phyloP scores from a whole-genome alignment of 352 stramenopile genomes.

The Globisporangium solare region DNA sequence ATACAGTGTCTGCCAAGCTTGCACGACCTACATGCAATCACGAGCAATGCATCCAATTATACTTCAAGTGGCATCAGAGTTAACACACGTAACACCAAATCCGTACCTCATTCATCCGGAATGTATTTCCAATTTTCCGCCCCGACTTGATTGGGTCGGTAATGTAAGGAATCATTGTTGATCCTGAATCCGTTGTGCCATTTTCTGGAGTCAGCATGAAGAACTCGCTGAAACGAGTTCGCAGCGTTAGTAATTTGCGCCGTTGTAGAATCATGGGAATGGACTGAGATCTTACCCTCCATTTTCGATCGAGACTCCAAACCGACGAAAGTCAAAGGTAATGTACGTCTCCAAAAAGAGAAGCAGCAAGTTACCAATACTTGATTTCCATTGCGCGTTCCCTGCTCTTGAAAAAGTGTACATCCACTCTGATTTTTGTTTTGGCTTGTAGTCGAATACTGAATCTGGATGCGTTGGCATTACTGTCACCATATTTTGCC shows the following conservation, averaged over 20 bases:
- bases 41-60: background rate
- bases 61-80: background rate
- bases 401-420: conserved; percentile 70
- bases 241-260: background rate
- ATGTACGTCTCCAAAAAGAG: conserved; percentile 84
- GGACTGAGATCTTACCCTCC: conserved; percentile 40
- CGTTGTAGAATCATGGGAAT: background rate
- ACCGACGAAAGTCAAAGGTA: conserved; percentile 79
- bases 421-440: conserved; percentile 35
- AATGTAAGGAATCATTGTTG: conserved; percentile 58
- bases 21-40: conserved; percentile 24
- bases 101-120: conserved; percentile 73
- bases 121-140: conserved; percentile 75
- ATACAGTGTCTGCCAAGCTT: conserved; percentile 33
- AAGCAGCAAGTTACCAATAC: conserved; percentile 67
- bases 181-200: conserved; percentile 23
- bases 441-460: conserved; percentile 4
- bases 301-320: conserved; percentile 71
- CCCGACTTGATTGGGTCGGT: conserved; percentile 64
- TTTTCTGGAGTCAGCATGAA: conserved; percentile 60
- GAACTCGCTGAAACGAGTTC: conserved; percentile 42
- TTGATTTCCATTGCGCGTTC: conserved; percentile 57
- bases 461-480: background rate
- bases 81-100: background rate
- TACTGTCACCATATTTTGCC: background rate